Base-by-base conservation (phyloP, 495 filamentous ascomycete species). In the Lepidopterella palustris region DNA sequence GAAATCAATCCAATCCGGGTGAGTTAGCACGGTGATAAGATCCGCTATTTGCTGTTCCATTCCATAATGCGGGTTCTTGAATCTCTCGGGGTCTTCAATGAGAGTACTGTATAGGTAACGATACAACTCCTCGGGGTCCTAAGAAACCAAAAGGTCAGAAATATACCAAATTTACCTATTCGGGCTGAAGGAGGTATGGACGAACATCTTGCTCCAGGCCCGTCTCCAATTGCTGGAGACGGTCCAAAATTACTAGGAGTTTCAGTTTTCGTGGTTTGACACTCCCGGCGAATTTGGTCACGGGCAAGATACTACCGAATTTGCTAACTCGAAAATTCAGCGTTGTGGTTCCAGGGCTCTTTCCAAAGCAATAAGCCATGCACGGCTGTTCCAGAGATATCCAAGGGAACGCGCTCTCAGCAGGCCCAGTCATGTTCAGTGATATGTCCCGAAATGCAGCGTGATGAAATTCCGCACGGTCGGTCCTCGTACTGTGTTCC, bases 21-120 rank as follows among this genome's bases (percentile, higher is more conserved):
- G 73, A 1, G 82, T 81, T 15, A 89, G 72, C 5, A 84, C 82
- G 56, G 81, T 78, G 40, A 87, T 80, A 18, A 89, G 74, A 65
- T 88, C 84, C 20, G 77, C 78, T 50, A 89, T 88, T 65, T 88
- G 85, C 64, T 74, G 78, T 57, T 86, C 83, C 64, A 87, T 78
- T 23, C 75, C 78, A 61, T 82, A 78, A 53, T 76, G 71, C 10
- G 73, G 71, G 24, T 58, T 45, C 26, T 72, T 69, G 55, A 70
- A 69, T 53, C 67, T 66, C 29, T 74, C 76, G 1, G 68, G 76
- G 58, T 80, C 76, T 45, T 75, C 66, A 40, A 80, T 69, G 50
- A 80, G 65, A 28, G 65, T 68, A 20, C 67, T 67, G 57, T 77
- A 77, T 6, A 79, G 65, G 27, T 70, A 66, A 5, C 57, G 49